Conservation (phyloP, 169 alveolate species). For the Babesia caballi region DNA sequence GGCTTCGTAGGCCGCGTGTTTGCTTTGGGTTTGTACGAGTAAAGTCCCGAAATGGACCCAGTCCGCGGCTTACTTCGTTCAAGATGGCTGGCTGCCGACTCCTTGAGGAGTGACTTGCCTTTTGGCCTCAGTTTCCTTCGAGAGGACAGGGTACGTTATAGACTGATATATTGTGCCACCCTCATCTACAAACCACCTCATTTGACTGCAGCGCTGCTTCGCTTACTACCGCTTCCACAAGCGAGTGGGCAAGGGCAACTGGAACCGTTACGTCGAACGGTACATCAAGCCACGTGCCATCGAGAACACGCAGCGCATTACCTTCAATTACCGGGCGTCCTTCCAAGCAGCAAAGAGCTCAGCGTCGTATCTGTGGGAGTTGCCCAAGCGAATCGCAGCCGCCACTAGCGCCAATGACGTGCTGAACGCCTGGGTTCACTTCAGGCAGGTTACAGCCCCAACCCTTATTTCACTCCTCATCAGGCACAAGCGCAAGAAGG, state of each 20-base stretch:
- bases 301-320: slow-evolving; percentile 76
- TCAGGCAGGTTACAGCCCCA: slow-evolving; percentile 30
- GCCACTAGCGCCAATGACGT: slow-evolving; percentile 80
- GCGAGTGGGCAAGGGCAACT: slow-evolving; percentile 78
- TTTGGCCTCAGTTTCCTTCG: neutral
- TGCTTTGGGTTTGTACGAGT: too few species aligned
- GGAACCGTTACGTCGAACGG: slow-evolving; percentile 78
- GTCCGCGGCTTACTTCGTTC: neutral
- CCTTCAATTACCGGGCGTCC: slow-evolving; percentile 71
- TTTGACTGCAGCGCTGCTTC: slow-evolving; percentile 39
- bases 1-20: too few species aligned
- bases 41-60: neutral
- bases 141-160: neutral
- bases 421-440: slow-evolving; percentile 74
- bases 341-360: slow-evolving; percentile 74
- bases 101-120: neutral
- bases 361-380: slow-evolving; percentile 70
- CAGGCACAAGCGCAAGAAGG: slow-evolving; percentile 71
- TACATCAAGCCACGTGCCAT: slow-evolving; percentile 73
- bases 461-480: neutral
- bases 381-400: slow-evolving; percentile 75
- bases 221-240: slow-evolving; percentile 83
- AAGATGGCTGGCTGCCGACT: too few species aligned
- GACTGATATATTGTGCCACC: too few species aligned
- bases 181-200: too few species aligned